Base-by-base conservation (phyloP, 257 asterid genomes). In the Nicotiana paniculata region DNA sequence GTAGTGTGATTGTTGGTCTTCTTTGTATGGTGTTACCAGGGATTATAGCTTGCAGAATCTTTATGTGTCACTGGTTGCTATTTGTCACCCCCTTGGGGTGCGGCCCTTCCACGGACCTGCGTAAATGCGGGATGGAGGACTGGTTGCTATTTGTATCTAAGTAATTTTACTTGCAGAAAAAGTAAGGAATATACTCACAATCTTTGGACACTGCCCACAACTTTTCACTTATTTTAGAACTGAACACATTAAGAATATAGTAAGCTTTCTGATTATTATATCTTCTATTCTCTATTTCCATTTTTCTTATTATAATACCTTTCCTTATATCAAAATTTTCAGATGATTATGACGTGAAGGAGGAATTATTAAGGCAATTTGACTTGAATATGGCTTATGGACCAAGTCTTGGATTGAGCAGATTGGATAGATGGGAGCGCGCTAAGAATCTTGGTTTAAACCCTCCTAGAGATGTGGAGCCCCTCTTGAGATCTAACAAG, bases 401-500 rank as follows among this genome's bases (percentile, higher is more conserved):
- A 6, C 88, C 88, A 4, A 82, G 90, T 48, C 58, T 81, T 6
- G 90, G 88, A 55, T 61, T 85, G 39, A 85, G 69, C 76, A 85
- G 90, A 67, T 57, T 84, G 39, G 81, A 77, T 2, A 65, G 87
- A 9, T 86, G 87, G 89, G 81, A 82, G 75, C 75, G 87, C 0
- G 89, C 89, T 35, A 78, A 72, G 51, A 57, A 30, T 9, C 17
- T 79, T 3, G 86, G 87, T 51, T 35, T 79, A 78, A 76, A 84
- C 32, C 84, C 89, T 85, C 86, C 89, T 7, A 61, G 63, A 46
- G 83, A 79, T 28, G 67, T 82, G 3, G 57, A 77, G 6, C 1
- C 37, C 33, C 76, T 84, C 55, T 53, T 82, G 64, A 85, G 46
- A 11, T 58, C 81, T 13, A 24, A 4, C 30, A 32, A 67, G 43